Base-by-base conservation (phyloP, 2,329 filamentous ascomycete species). In the Cadophora sp. region DNA sequence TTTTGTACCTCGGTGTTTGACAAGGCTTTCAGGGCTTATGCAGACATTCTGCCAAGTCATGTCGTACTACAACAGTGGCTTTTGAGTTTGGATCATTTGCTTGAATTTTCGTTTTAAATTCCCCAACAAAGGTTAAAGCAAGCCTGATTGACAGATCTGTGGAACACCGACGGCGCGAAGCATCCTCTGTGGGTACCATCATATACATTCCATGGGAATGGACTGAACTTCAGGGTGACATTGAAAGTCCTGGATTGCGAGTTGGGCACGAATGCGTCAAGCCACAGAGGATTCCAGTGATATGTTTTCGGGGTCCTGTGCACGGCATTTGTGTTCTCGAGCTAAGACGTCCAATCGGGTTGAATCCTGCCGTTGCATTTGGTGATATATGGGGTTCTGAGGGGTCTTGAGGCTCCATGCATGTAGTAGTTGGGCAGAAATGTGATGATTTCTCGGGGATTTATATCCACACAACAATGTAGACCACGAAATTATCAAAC, bases 201-300 rank as follows among this genome's bases (percentile, higher is more conserved):
- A 26, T 9, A 29, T 12, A 11, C 16, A 58, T 37, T 12, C 29
- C 29, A 34, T 34, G 31, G 53, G n/a, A 22, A n/a, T 31, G 53
- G 14, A 24, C 40, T 34, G 50, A 19, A 22, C 11, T 56, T 31
- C 8, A 6, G 19, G 34, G 27, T 34, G 6, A 56, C 27, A 19
- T 19, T 43, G 40, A 16, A 3, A 16, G 12, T 37, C 34, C 34
- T 37, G 34, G 14, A 43, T 16, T 16, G 40, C 12, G 5, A 37
- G 24, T 58, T 37, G 29, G 55, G 55, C 31, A 58, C 4, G 55
- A 37, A 58, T 37, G 55, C 55, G 55, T 58, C 55, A 58, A 40
- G 55, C 55, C 55, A 58, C 29, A 37, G 11, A 14, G 29, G 8
- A 22, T 40, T 24, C n/a, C 16, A 19, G 5, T 43, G 14, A 6